Evolutionary conservation across 768 basidiomycete genomes (phyloP), one percentile per base, ranked within the genome.

Genomic region (Hortiboletus flavorubellus): DNA sequence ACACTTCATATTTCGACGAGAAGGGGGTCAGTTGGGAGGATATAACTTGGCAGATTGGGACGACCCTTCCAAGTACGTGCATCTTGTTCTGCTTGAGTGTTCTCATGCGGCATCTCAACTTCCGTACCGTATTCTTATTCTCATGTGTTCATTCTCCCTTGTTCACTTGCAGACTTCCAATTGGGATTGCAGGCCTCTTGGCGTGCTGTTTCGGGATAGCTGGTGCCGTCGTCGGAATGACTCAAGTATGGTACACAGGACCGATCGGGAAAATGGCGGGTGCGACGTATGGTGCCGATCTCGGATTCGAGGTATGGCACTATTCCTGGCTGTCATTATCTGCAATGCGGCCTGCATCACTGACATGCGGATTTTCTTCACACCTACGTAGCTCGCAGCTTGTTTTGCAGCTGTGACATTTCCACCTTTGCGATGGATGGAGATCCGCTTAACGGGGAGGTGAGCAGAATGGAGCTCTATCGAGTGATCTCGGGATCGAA

Each of bases 11-110:
- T 79, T 79, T 58, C 66, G 81, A 51, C 58, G 75, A 6, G 64
- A 60, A 42, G 65, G 69, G 0, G 76, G 78, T 11, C 61, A 61
- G 2, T 61, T 80, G 8, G 78, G 76, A 2, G 81, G 81, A n/a
- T 83, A 82, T 55, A 76, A 82, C 56, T 54, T 82, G 51, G 69
- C 72, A 14, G 78, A 75, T 49, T 82, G 78, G 71, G 81, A 82
- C 53, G 62, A 59, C 1, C 73, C 75, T 6, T 66, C 66, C 33
- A 68, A 59, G 73, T 76, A 42, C 37, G 72, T 66, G 26, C 6
- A 15, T n/a, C 41, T 21, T n/a, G 16, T 42, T 35, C 10, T 6
- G 49, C 16, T 21, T 33, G 18, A 15, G 26, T 26, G 26, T 26
- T 26, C 26, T 26, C 5, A 3, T 5, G 26, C 5, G 26, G 26